Conservation (phyloP, 805 yeast genomes). For the Clavispora santaluciae region DNA sequence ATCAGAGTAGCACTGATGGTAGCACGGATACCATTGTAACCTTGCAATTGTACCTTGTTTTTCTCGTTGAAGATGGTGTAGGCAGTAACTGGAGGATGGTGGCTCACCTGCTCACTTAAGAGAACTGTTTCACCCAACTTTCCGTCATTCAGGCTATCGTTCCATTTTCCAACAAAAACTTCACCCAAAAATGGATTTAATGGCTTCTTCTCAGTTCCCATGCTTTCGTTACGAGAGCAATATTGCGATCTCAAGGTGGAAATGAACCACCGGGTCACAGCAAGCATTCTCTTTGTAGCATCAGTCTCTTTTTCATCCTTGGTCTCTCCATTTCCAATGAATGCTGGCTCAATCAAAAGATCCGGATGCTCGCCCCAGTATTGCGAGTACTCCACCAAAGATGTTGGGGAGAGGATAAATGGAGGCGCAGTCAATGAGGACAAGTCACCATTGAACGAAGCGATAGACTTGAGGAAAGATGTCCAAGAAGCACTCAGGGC, state of each 20-base stretch:
- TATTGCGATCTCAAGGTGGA: slow-evolving; percentile 91
- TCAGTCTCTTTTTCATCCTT: slow-evolving; percentile 30
- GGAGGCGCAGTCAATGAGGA: slow-evolving; percentile 97
- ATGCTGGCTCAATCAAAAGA: slow-evolving; percentile 67
- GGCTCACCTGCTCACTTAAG: slow-evolving; percentile 89
- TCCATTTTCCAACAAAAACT: slow-evolving; percentile 87
- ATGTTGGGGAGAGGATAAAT: slow-evolving; percentile 85
- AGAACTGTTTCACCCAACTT: slow-evolving; percentile 71
- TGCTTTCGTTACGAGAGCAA: slow-evolving; percentile 82
- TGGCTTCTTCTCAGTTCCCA: slow-evolving; percentile 97
- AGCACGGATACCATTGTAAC: slow-evolving; percentile 86
- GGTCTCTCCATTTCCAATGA: slow-evolving; percentile 36
- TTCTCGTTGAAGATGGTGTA: slow-evolving; percentile 74
- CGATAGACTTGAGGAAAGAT: slow-evolving; percentile 82
- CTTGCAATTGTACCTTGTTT: slow-evolving; percentile 67
- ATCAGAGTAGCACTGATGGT: slow-evolving; percentile 74
- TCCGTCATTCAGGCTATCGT: slow-evolving; percentile 42
- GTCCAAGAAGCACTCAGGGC: slow-evolving; percentile 66
- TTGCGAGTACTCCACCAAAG: slow-evolving; percentile 86
- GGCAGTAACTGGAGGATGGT: slow-evolving; percentile 98
- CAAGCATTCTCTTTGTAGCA: slow-evolving; percentile 64
- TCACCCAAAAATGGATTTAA: slow-evolving; percentile 96
- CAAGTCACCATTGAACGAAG: slow-evolving; percentile 89
- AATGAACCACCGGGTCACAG: slow-evolving; percentile 87
- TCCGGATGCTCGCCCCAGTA: slow-evolving; percentile 96